Evolutionary conservation across 1,284 basidiomycete genomes (phyloP).

Genomic region (Clitocybe nebularis): DNA sequence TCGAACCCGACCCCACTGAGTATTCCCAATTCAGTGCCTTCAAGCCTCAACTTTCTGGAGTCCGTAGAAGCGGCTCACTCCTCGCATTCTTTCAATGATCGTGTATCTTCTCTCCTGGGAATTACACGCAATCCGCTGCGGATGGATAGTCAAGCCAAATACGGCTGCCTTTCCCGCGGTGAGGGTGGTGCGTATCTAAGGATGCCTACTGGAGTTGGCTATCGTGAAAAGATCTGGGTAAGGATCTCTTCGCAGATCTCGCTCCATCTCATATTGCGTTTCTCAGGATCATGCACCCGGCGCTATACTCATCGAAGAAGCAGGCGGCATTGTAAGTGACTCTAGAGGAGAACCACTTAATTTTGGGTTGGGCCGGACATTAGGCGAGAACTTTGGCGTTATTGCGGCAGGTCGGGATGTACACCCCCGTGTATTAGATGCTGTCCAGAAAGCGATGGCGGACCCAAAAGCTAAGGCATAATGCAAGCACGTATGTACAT

Average conservation of each 20-base stretch:
- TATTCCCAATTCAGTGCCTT: conserved; percentile 43
- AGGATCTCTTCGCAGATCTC: conserved; percentile 16
- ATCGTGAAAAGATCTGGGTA: conserved; percentile 90
- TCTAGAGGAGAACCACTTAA: conserved; percentile 77
- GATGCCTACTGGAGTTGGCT: conserved; percentile 82
- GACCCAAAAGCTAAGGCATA: conserved; percentile 17
- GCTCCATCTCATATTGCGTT: not conserved
- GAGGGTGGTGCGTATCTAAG: conserved; percentile 90
- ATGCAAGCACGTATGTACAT: too few species aligned
- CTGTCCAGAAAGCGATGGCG: conserved; percentile 58
- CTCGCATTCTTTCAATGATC: conserved; percentile 79
- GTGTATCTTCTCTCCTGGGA: conserved; percentile 68
- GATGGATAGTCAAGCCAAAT: conserved; percentile 99
- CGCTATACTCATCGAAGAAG: conserved; percentile 81
- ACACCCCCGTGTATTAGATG: conserved; percentile 58
- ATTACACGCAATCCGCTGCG: conserved; percentile 69
- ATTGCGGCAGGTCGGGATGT: conserved; percentile 69
- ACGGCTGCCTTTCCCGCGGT: conserved; percentile 83
- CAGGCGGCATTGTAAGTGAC: conserved; percentile 85
- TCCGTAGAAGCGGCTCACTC: conserved; percentile 93
- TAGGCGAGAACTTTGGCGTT: conserved; percentile 86
- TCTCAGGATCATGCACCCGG: conserved; percentile 88
- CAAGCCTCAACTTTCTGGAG: conserved; percentile 77
- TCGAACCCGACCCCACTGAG: conserved; percentile 39
- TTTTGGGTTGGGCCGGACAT: conserved; percentile 84